A percentile compares a stretch with the other conserved stretches of the same genome.
phyloP scores from a whole-genome alignment of 23 red algal species.

The Agarophyton chilense region DNA sequence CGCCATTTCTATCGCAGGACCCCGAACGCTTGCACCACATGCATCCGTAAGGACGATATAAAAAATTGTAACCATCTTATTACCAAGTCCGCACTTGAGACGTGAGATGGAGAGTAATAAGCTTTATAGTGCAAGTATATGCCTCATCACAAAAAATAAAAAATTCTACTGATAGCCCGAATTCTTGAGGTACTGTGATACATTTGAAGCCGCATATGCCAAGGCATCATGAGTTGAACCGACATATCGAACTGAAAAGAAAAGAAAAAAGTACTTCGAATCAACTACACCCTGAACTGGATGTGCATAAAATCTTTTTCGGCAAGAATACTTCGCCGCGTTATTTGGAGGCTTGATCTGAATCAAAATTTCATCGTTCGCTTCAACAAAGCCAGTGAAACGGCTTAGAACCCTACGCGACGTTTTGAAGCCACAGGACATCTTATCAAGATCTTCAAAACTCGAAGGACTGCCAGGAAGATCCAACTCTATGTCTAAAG shows the following conservation, averaged over 20 bases:
- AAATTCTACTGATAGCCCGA: not conserved
- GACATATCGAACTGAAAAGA: slow-evolving; percentile 10
- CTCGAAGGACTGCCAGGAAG: not conserved
- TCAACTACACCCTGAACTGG: slow-evolving; percentile 35
- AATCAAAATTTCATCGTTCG: slow-evolving; percentile 14
- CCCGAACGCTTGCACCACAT: slow-evolving; percentile 34
- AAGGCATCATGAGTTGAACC: slow-evolving; percentile 20
- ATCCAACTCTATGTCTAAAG: not conserved
- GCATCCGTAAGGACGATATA: slow-evolving; percentile 3
- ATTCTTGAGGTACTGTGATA: not conserved
- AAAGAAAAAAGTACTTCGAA: not conserved
- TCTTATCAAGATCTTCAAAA: not conserved
- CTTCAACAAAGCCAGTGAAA: not conserved
- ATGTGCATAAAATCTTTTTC: slow-evolving; percentile 8
- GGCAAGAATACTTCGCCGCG: not conserved
- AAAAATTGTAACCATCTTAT: slow-evolving; percentile 10
- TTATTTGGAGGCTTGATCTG: not conserved
- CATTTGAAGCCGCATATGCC: not conserved
- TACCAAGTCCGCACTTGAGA: not conserved
- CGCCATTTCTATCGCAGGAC: too few species aligned
- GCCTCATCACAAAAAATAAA: slow-evolving; percentile 16
- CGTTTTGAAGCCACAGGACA: not conserved
- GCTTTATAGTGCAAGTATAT: not conserved
- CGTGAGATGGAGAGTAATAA: not conserved
- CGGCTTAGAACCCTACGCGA: not conserved